Evolutionary conservation across 805 yeast genomes (phyloP).

Genomic region (Candida maris): DNA sequence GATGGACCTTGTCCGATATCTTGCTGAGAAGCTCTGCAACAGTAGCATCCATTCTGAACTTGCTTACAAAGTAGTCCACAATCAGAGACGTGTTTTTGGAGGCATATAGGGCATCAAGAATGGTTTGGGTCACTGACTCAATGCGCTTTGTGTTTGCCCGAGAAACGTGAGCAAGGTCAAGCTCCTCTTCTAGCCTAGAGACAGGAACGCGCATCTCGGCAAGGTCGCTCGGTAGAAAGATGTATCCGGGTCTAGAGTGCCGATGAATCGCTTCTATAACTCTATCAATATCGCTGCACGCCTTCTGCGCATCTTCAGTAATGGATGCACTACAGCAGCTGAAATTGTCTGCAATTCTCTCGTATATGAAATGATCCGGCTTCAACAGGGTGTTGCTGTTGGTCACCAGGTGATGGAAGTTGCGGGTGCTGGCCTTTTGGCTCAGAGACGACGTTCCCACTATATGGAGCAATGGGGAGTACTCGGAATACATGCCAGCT

Average conservation of each 20-base stretch:
- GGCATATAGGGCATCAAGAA: conserved; percentile 36
- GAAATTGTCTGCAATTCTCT: conserved; percentile 53
- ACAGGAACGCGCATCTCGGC: conserved; percentile 48
- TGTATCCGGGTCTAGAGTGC: conserved; percentile 75
- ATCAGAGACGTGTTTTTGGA: conserved; percentile 38
- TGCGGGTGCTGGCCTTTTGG: conserved; percentile 18
- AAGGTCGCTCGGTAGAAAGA: conserved; percentile 74
- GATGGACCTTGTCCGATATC: conserved; percentile 35
- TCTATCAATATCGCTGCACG: conserved; percentile 63
- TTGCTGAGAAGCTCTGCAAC: conserved; percentile 30
- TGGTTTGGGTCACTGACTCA: conserved; percentile 24
- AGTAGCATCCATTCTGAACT: conserved; percentile 34
- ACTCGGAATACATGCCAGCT: conserved; percentile 47
- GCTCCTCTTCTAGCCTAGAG: conserved; percentile 32
- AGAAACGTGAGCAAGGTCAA: conserved; percentile 22
- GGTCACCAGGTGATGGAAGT: conserved; percentile 61
- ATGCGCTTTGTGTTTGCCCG: conserved; percentile 16
- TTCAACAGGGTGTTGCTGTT: conserved; percentile 41
- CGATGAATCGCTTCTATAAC: conserved; percentile 55
- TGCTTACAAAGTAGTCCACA: conserved; percentile 39
- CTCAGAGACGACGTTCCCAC: conserved; percentile 41
- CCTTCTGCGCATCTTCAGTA: conserved; percentile 39
- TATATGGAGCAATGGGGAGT: conserved; percentile 44
- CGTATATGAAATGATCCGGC: conserved; percentile 68
- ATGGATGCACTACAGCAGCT: conserved; percentile 54